Evolutionary conservation across 345 rosid species (phyloP).

Genomic region (Ceriops zippeliana): DNA sequence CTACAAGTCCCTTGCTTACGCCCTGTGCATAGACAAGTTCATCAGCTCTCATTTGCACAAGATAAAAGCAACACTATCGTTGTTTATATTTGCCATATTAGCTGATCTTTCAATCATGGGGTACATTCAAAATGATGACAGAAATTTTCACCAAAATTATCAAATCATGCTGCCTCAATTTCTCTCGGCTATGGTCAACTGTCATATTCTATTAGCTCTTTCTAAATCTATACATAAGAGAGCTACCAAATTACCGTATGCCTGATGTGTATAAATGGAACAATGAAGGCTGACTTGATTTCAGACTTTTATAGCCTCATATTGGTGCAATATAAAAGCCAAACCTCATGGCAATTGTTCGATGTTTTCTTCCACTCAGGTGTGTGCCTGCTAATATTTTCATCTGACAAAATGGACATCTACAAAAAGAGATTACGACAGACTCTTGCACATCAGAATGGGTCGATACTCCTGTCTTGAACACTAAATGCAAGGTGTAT

Average conservation of each 20-base stretch:
- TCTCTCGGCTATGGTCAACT: no score
- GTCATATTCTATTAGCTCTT: no score
- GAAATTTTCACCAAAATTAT: no score
- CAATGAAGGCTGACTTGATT: not conserved
- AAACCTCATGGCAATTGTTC: not conserved
- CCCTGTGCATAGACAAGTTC: conserved; percentile 43
- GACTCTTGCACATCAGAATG: not conserved
- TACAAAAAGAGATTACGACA: not conserved
- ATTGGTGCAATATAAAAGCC: not conserved
- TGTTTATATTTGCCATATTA: not conserved
- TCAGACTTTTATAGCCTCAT: not conserved
- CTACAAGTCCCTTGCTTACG: conserved; percentile 81
- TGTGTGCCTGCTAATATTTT: not conserved
- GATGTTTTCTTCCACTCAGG: not conserved
- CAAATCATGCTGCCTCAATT: no score
- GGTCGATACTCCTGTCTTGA: not conserved
- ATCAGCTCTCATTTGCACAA: not conserved
- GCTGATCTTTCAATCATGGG: not conserved
- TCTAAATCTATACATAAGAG: no score
- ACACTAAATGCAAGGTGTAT: not conserved
- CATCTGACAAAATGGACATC: not conserved
- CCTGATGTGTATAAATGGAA: not conserved
- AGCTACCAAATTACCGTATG: no score
- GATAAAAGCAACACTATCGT: not conserved
- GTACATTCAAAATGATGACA: not conserved